Evolutionary conservation across 768 basidiomycete species (phyloP), one percentile per base, ranked within the genome.

Genomic region (Cystoderma amianthinum): DNA sequence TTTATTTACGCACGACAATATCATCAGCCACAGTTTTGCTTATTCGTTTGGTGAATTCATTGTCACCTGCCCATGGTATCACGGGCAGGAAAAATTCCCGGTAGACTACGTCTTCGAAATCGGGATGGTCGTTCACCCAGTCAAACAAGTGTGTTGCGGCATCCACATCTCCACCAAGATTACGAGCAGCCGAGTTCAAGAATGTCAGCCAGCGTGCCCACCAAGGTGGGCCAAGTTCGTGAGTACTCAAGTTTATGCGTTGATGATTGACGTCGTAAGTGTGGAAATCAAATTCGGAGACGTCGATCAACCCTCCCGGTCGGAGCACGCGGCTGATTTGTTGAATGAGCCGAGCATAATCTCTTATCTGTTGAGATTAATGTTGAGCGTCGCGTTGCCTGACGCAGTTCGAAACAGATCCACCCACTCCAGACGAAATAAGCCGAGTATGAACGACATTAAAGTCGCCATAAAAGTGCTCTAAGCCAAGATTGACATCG

Each of bases 401-500:
- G n/a, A n/a, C 7, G 25, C 25, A 28, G n/a, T 28, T 28, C 25
- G 7, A 7, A 28, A 28, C 7, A 25, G 47, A 13, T n/a, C 32
- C 25, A 65, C 83, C 55, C 52, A 87, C 86, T 25, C 87, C 87
- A 17, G 83, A 77, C 2, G 80, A 71, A 43, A 89, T 72, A 28
- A 88, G 71, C 17, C 81, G 78, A 22, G 76, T 74, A 52, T 88
- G 85, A 0, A 83, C 82, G 12, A 82, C 80, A 51, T 89, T 73
- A 61, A 88, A 89, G 44, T 80, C 73, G 7, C 80, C 80, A 52
- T 82, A 85, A 56, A 80, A 88, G 61, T 90, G 87, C 49, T 88
- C 84, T 17, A 90, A 64, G 2, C 87, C 86, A 13, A 88, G 74
- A 60, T 90, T 90, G 55, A 89, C 79, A 55, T 90, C 87, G 55